Evolutionary conservation across 1,139 yeast genomes (phyloP).

Genomic region (Zygosaccharomyces sapae): DNA sequence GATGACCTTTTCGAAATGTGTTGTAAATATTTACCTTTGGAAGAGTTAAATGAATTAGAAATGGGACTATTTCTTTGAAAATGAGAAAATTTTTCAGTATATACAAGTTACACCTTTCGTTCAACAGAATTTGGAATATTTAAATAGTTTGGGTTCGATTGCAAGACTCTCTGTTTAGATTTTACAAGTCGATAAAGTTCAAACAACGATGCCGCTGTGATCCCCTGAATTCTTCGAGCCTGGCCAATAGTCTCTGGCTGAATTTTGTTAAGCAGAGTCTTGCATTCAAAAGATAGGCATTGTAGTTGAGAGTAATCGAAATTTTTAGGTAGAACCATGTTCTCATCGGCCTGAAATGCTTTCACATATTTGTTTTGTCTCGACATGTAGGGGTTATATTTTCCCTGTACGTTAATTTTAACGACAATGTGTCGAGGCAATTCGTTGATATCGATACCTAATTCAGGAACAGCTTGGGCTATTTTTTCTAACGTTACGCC

Average conservation of each 20-base stretch:
- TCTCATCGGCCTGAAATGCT: slow-evolving; percentile 83
- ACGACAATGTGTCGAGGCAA: slow-evolving; percentile 53
- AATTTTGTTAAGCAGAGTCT: slow-evolving; percentile 61
- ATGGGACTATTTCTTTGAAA: slow-evolving; percentile 17
- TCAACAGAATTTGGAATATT: not conserved
- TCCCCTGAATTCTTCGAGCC: slow-evolving; percentile 89
- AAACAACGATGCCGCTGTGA: slow-evolving; percentile 81
- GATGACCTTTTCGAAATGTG: slow-evolving; percentile 28
- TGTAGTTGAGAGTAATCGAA: slow-evolving; percentile 54
- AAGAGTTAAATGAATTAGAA: slow-evolving; percentile 28
- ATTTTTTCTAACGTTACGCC: slow-evolving; percentile 40
- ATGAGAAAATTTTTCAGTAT: not conserved
- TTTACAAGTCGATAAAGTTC: slow-evolving; percentile 49
- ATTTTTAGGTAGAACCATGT: slow-evolving; percentile 58
- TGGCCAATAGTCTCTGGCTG: slow-evolving; percentile 92
- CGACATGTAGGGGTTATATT: slow-evolving; percentile 73
- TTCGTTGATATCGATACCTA: slow-evolving; percentile 25
- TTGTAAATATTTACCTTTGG: slow-evolving; percentile 26
- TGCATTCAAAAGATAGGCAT: slow-evolving; percentile 69
- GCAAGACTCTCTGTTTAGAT: slow-evolving; percentile 16
- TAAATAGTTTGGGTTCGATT: not conserved
- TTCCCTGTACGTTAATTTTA: slow-evolving; percentile 72
- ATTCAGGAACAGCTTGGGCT: slow-evolving; percentile 34
- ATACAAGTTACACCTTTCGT: not conserved
- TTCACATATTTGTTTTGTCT: slow-evolving; percentile 67